Conservation (phyloP, 257 asterid species). For the Linaria vulgaris region DNA sequence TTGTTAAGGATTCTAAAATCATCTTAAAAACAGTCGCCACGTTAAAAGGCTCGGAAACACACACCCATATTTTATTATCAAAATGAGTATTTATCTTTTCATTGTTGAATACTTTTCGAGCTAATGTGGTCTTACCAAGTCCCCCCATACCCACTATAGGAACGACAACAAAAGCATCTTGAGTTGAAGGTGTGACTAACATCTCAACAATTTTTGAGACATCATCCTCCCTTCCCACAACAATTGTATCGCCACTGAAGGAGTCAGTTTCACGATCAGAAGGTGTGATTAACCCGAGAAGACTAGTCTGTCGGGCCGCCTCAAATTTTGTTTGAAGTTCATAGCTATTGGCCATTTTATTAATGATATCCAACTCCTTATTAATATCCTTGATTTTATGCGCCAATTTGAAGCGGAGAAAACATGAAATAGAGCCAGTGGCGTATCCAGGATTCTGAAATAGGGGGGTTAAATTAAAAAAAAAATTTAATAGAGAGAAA, state of each 20-base stretch:
- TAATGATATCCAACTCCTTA: too few species aligned
- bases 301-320: not conserved
- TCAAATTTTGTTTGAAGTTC: not conserved
- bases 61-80: not conserved
- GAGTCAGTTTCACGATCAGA: not conserved
- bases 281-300: not conserved
- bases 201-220: not conserved
- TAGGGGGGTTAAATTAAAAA: too few species aligned
- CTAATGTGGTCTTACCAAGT: constrained; percentile 17
- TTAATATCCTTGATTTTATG: too few species aligned
- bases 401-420: not conserved
- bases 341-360: not conserved
- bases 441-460: too few species aligned
- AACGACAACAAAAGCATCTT: not conserved
- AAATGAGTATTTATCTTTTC: not conserved
- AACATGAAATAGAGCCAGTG: too few species aligned
- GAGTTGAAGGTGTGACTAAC: not conserved
- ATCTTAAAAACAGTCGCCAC: constrained; percentile 19
- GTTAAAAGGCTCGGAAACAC: constrained; percentile 7
- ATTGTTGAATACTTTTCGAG: not conserved
- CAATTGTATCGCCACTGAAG: not conserved
- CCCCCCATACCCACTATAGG: not conserved
- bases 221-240: not conserved
- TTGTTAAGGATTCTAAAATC: constrained; percentile 29
- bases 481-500: too few species aligned